These are phyloP conservation scores for Penicillium dipodomyicola DNA, from an alignment of 495 filamentous ascomycete species.

Conservation along the genomic window DNA sequence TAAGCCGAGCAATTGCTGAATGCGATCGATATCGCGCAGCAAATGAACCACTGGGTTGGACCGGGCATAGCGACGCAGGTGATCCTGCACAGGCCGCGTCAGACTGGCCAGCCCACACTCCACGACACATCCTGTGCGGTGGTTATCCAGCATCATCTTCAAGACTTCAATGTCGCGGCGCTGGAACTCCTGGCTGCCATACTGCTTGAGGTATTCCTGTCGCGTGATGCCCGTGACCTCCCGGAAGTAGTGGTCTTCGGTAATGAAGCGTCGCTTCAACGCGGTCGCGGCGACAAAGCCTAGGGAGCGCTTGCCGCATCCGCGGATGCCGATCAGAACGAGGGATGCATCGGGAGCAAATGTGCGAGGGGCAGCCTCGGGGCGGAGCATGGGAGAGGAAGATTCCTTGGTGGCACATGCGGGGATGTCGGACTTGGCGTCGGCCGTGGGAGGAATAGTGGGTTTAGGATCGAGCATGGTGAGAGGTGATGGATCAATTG, in stretches of 20 bases:
- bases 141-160: conserved; percentile 61
- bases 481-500: conserved; percentile 1
- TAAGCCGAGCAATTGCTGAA: conserved; percentile 61
- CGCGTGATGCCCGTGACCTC: conserved; percentile 64
- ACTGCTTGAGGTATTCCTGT: conserved; percentile 58
- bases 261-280: conserved; percentile 70
- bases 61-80: conserved; percentile 54
- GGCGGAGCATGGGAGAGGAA: conserved; percentile 23
- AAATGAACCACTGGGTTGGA: conserved; percentile 75
- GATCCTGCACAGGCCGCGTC: conserved; percentile 54
- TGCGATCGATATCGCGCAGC: conserved; percentile 63
- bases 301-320: conserved; percentile 74
- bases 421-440: background rate
- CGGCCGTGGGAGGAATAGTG: background rate
- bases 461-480: conserved; percentile 1
- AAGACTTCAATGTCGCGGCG: conserved; percentile 64
- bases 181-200: conserved; percentile 66
- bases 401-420: conserved; percentile 3
- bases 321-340: conserved; percentile 72
- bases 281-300: conserved; percentile 77
- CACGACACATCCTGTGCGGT: conserved; percentile 66
- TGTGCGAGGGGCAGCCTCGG: conserved; percentile 48
- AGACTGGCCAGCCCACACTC: conserved; percentile 64
- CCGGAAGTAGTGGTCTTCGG: conserved; percentile 72
- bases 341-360: conserved; percentile 69